Evolutionary conservation across 352 stramenopile genomes (phyloP).

Genomic region (Pythium rishiriense): DNA sequence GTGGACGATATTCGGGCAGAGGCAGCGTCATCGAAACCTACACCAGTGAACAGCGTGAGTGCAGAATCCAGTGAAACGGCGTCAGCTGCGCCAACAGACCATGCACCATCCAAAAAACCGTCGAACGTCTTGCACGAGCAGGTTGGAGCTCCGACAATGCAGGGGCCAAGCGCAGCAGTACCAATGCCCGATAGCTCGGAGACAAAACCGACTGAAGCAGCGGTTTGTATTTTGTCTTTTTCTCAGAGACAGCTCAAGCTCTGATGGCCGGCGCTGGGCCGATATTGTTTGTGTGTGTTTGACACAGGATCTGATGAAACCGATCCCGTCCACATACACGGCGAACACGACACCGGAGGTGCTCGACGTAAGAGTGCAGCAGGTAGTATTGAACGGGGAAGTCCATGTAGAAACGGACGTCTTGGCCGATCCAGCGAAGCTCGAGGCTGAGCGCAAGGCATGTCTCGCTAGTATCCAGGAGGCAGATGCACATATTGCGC

Average conservation of each 20-base stretch:
- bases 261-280: constrained; percentile 4
- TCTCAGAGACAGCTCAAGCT: background rate
- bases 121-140: background rate
- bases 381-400: background rate
- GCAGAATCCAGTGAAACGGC: background rate
- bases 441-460: constrained; percentile 11
- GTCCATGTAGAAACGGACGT: background rate
- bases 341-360: background rate
- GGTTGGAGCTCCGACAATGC: background rate
- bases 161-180: background rate
- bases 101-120: background rate
- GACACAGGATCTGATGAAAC: constrained; percentile 2
- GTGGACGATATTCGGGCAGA: background rate
- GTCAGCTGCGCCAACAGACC: background rate
- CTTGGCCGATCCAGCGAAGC: constrained; percentile 4
- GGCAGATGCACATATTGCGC: constrained; percentile 22
- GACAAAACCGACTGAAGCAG: constrained; percentile 1
- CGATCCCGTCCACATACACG: background rate
- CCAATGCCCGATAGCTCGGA: background rate
- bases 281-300: constrained; percentile 4
- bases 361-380: background rate
- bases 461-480: constrained; percentile 15
- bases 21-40: background rate
- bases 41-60: background rate
- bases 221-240: constrained; percentile 10